Percentiles rank a stretch among this genome's conserved stretches.
Evolutionary conservation across 176 grass and related monocot species (phyloP).

Genomic region (Ampelocalamus luodianensis): DNA sequence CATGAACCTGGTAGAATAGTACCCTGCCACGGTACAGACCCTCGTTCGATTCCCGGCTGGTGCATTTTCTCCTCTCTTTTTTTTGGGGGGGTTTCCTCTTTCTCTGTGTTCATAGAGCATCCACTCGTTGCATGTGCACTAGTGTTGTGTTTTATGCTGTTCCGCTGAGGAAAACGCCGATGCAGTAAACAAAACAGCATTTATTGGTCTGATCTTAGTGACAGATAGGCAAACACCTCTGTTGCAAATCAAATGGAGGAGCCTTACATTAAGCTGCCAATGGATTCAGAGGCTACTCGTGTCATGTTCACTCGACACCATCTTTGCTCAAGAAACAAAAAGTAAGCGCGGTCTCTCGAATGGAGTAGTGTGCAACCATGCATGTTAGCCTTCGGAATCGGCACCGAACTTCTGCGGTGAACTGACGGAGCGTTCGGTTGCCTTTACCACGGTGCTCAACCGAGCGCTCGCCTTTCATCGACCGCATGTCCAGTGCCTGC

Average conservation of each 20-base stretch:
- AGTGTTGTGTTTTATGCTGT: background rate
- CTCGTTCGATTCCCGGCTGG: constrained; percentile 57
- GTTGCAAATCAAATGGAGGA: constrained; percentile 1
- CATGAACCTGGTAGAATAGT: constrained; percentile 63
- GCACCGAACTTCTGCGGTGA: background rate
- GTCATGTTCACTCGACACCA: too few species aligned
- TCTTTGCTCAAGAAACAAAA: background rate
- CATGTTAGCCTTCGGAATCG: background rate
- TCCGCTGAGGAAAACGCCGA: background rate
- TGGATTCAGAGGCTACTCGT: background rate
- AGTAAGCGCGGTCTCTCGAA: background rate
- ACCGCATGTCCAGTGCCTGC: background rate
- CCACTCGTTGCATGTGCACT: too few species aligned
- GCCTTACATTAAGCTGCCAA: background rate
- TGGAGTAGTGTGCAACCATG: background rate
- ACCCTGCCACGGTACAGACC: constrained; percentile 88
- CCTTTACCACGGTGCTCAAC: background rate
- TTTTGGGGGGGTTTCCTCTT: too few species aligned
- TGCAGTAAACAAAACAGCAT: background rate
- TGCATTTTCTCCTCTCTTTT: constrained; percentile 16
- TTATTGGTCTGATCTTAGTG: background rate
- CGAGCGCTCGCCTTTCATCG: too few species aligned
- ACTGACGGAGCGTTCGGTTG: background rate
- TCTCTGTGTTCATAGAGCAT: too few species aligned
- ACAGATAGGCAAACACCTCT: background rate